Percentiles rank a stretch among this genome's conserved stretches.
phyloP scores from a whole-genome alignment of 805 yeast genomes.

The Candida gorgasii region DNA sequence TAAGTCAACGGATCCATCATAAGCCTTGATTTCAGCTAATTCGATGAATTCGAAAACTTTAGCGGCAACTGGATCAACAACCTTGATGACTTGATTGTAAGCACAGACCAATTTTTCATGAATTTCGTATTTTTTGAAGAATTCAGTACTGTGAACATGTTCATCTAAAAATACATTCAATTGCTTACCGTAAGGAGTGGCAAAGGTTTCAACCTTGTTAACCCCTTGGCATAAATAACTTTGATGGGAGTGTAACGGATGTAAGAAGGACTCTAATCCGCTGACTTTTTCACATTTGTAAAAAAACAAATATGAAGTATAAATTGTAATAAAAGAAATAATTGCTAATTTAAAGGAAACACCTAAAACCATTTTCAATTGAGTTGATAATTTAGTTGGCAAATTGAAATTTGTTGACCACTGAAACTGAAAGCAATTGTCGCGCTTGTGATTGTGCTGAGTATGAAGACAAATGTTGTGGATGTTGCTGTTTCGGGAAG shows the following conservation, averaged over 20 bases:
- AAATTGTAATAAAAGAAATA: conserved; percentile 28
- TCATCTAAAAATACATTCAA: conserved; percentile 33
- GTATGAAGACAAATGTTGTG: conserved; percentile 2
- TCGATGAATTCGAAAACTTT: conserved; percentile 36
- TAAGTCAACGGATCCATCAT: conserved; percentile 22
- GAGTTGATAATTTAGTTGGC: neutral
- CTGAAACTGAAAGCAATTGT: conserved; percentile 9
- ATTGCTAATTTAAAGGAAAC: conserved; percentile 17
- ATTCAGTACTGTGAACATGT: conserved; percentile 38
- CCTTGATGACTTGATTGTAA: conserved; percentile 12
- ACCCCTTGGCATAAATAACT: conserved; percentile 35
- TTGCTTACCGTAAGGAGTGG: conserved; percentile 31
- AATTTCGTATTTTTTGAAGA: conserved; percentile 34
- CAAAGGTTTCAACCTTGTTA: conserved; percentile 26
- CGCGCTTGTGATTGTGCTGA: conserved; percentile 10
- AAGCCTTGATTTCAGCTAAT: conserved; percentile 31
- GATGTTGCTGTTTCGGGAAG: conserved; percentile 2
- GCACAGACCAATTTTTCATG: conserved; percentile 26
- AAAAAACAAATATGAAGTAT: conserved; percentile 37
- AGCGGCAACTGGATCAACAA: conserved; percentile 32
- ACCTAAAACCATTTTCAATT: conserved; percentile 10
- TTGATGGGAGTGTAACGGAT: conserved; percentile 41
- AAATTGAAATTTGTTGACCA: conserved; percentile 8
- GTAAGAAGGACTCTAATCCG: conserved; percentile 31
- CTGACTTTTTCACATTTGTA: conserved; percentile 41